Base-by-base conservation (phyloP, 371 early-diverging fungal species). In the Sporodiniella umbellata region DNA sequence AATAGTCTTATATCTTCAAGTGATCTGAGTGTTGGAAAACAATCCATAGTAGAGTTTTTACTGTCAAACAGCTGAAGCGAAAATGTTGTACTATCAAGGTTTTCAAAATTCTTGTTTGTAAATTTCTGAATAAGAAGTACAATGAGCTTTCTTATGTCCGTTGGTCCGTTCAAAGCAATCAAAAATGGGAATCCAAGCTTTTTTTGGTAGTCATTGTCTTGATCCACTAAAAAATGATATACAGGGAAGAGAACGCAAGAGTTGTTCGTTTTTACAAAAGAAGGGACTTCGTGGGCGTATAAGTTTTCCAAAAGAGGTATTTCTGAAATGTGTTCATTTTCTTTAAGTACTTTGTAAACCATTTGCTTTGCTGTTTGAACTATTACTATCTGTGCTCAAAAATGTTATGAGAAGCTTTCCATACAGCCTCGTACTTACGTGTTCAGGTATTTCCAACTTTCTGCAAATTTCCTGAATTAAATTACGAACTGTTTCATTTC, bases 231-330 rank as follows among this genome's bases (percentile, higher is more conserved):
- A 33, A 51, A 51, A 31, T 66, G 64, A 35, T 73, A 73, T 1
- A 69, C 66, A 14, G 74, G 74, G 33, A 73, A 61, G 1, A 68
- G 53, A 26, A 67, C 45, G 42, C 56, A 50, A 23, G 58, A 42
- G 15, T 56, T 14, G 24, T 7, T 3, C 7, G 17, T 10, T 1
- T 60, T 65, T 14, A 45, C 14, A 10, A 57, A 31, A 22, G 51
- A 48, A 18, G 82, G 80, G 1, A 82, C 58, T 51, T 87, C 81
- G 39, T 85, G 79, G 7, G 83, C 62, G 47, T 69, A 76, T 8
- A 85, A 79, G 7, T 56, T 63, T 56, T 89, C 90, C 8, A 25
- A 46, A 0, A 56, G 54, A 11, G 54, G 53, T 18, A 90, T 66
- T 5, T 71, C 70, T 2, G 67, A 56, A 14, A 85, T 65, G 0